These are phyloP conservation scores for Nannochloris sp. DNA, from an alignment of 139 green algal species.

Conservation along the genomic window DNA sequence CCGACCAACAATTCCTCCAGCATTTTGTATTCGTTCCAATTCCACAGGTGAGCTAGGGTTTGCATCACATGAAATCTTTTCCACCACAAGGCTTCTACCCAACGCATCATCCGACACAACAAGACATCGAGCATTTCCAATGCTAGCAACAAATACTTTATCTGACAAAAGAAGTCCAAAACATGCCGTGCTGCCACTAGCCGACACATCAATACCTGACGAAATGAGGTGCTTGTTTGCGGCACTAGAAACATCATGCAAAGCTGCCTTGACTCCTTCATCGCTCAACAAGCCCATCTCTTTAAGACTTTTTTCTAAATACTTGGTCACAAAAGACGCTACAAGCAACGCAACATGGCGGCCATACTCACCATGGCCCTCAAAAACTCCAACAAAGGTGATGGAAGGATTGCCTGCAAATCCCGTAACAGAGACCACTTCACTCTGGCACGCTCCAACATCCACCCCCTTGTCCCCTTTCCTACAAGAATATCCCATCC, in stretches of 20 bases:
- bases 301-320: constrained; percentile 9
- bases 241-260: constrained; percentile 5
- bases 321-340: constrained; percentile 16
- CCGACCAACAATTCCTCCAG: constrained; percentile 19
- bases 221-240: background rate
- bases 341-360: constrained; percentile 3
- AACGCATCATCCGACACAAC: background rate
- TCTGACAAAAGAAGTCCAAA: constrained; percentile 15
- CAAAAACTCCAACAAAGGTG: constrained; percentile 40
- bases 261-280: constrained; percentile 7
- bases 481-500: background rate
- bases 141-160: constrained; percentile 15
- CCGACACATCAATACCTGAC: constrained; percentile 16
- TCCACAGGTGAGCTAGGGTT: constrained; percentile 33
- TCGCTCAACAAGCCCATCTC: constrained; percentile 13
- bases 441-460: constrained; percentile 26
- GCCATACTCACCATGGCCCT: constrained; percentile 33
- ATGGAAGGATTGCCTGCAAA: constrained; percentile 14
- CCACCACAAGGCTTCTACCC: constrained; percentile 7
- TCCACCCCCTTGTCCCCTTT: constrained; percentile 2
- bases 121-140: constrained; percentile 28
- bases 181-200: constrained; percentile 33
- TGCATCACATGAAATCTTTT: constrained; percentile 38
- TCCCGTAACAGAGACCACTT: constrained; percentile 10
- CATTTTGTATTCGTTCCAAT: constrained; percentile 23